phyloP scores from a whole-genome alignment of 805 yeast species.

The Teunomyces aglyptinius region DNA sequence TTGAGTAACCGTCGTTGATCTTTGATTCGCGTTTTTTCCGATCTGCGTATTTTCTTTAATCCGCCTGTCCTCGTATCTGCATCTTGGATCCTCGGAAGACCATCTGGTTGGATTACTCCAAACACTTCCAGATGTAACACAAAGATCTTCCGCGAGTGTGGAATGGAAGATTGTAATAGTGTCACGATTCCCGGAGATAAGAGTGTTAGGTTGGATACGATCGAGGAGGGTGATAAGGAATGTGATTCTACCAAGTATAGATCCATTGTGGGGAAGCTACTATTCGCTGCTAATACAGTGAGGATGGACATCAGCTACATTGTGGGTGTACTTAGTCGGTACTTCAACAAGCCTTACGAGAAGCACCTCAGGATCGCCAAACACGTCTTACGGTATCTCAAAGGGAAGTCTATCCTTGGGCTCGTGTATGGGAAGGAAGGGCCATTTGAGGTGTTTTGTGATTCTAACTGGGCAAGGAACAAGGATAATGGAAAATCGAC shows the following conservation, averaged over 20 bases:
- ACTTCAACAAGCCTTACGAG: background rate
- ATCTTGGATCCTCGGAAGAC: too few species aligned
- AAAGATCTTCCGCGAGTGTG: background rate
- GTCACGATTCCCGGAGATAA: background rate
- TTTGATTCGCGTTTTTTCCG: too few species aligned
- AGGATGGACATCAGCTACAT: background rate
- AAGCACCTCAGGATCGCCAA: background rate
- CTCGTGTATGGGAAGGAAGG: background rate
- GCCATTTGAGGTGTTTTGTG: slow-evolving; percentile 9
- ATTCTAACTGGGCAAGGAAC: slow-evolving; percentile 16
- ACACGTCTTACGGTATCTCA: slow-evolving; percentile 8
- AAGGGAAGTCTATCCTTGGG: slow-evolving; percentile 9
- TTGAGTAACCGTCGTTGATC: too few species aligned
- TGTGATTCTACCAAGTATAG: background rate
- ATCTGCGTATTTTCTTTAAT: too few species aligned
- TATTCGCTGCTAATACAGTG: background rate
- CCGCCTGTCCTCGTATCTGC: too few species aligned
- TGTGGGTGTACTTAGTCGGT: background rate
- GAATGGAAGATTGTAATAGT: background rate
- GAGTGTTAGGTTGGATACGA: background rate
- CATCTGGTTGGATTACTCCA: too few species aligned
- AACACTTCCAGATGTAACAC: too few species aligned
- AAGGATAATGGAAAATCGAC: background rate
- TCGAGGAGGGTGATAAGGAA: background rate
- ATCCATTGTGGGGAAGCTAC: background rate